A percentile compares a stretch with the other conserved stretches of the same genome.
Conservation (phyloP, 2,329 filamentous ascomycete genomes). For the Periconia macrospinosa region DNA sequence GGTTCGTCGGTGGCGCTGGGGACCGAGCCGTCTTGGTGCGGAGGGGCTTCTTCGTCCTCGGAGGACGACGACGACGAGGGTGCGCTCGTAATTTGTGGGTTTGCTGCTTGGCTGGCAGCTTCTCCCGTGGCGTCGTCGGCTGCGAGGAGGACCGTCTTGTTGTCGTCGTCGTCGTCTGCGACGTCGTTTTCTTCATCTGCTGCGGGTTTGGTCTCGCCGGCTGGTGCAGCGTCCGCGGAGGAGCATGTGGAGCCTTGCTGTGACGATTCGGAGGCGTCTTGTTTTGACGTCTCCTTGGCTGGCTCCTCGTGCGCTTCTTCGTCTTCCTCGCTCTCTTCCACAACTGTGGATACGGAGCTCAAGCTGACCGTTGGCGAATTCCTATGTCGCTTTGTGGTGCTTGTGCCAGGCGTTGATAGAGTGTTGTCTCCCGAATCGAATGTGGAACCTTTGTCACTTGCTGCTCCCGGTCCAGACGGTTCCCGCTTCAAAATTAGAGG, state of each 20-base stretch:
- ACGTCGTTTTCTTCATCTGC: slow-evolving; percentile 3
- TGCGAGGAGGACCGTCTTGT: background rate
- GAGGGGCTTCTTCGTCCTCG: background rate
- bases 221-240: slow-evolving; percentile 19
- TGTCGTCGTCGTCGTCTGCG: slow-evolving; percentile 2
- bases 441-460: slow-evolving; percentile 20
- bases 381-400: slow-evolving; percentile 81
- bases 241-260: slow-evolving; percentile 22
- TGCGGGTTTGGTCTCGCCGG: slow-evolving; percentile 10
- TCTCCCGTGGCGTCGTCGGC: background rate
- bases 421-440: slow-evolving; percentile 45
- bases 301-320: slow-evolving; percentile 29
- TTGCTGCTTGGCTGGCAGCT: background rate
- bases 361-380: slow-evolving; percentile 80
- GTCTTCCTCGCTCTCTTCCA: slow-evolving; percentile 81
- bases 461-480: slow-evolving; percentile 23
- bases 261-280: background rate
- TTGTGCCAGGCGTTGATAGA: slow-evolving; percentile 64
- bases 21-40: background rate
- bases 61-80: background rate
- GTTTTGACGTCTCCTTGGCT: slow-evolving; percentile 9
- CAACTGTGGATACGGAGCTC: slow-evolving; percentile 72
- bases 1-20: background rate
- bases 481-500: slow-evolving; percentile 43
- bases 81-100: background rate